Evolutionary conservation across 1,284 basidiomycete species (phyloP).

Genomic region (Rhodotorula sp.): DNA sequence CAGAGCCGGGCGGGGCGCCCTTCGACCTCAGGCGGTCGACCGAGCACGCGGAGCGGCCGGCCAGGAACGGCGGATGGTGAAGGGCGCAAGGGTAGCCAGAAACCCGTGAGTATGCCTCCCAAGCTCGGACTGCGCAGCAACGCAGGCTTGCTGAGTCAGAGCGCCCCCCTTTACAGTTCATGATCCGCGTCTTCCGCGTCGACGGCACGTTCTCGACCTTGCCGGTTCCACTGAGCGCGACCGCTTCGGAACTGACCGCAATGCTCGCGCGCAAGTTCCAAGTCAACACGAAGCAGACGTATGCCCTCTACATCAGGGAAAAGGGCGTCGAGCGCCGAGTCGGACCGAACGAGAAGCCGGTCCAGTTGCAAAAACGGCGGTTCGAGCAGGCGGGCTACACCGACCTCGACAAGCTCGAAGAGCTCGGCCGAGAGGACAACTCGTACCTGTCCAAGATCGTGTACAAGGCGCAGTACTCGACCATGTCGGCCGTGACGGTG

Average conservation of each 20-base stretch:
- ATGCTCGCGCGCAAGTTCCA: constrained; percentile 41
- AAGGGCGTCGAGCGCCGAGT: constrained; percentile 66
- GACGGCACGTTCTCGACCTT: constrained; percentile 44
- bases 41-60: constrained; percentile 21
- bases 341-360: constrained; percentile 75
- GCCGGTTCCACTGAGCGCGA: constrained; percentile 40
- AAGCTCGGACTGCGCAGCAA: no score
- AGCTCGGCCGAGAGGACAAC: constrained; percentile 77
- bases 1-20: constrained; percentile 14
- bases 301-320: constrained; percentile 36
- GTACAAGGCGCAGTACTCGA: constrained; percentile 50
- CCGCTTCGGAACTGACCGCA: constrained; percentile 36
- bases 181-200: constrained; percentile 43
- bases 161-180: constrained; percentile 28
- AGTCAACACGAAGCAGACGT: constrained; percentile 30
- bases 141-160: neutral
- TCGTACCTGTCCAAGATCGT: constrained; percentile 86
- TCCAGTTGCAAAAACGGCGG: constrained; percentile 77
- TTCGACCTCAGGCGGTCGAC: constrained; percentile 29
- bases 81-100: constrained; percentile 31
- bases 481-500: constrained; percentile 15
- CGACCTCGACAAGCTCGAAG: constrained; percentile 71
- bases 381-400: constrained; percentile 90
- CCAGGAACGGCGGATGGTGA: constrained; percentile 40
- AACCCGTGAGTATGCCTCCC: constrained; percentile 29